Percentiles rank a stretch among this genome's conserved stretches.
phyloP scores from a whole-genome alignment of 140 eudicot species.

The Anethum foeniculum region DNA sequence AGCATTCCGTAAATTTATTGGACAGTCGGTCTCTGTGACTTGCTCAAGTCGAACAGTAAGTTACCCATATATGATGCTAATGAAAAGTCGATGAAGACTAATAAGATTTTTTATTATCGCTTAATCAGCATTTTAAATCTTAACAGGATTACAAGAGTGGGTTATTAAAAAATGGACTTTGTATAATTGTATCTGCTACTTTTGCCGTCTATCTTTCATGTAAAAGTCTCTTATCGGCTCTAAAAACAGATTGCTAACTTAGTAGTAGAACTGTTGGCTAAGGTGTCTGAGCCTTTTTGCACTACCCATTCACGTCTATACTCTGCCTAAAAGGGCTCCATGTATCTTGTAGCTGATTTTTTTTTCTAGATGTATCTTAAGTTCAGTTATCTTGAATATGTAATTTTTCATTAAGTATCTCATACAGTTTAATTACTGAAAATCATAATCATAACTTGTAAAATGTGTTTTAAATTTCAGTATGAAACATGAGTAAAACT shows the following conservation, averaged over 20 bases:
- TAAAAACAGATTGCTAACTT: neutral
- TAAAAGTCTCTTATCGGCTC: neutral
- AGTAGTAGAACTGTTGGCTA: neutral
- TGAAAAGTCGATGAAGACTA: conserved; percentile 3
- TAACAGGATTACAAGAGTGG: neutral
- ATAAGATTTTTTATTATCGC: neutral
- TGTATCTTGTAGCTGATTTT: neutral
- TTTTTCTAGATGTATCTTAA: neutral
- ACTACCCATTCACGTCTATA: neutral
- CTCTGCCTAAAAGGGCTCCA: neutral
- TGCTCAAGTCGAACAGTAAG: conserved; percentile 97
- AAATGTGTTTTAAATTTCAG: neutral
- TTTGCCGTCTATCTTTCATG: neutral
- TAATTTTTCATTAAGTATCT: neutral
- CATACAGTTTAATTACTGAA: neutral
- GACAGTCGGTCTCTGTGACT: conserved; percentile 79
- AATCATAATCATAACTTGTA: neutral
- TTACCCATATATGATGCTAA: neutral
- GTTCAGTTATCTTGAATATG: neutral
- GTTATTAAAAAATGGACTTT: neutral
- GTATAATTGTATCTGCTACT: neutral
- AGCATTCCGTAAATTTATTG: conserved; percentile 80
- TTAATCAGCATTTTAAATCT: neutral
- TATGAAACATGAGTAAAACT: neutral
- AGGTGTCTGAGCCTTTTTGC: neutral